Conservation (phyloP, 2,329 filamentous ascomycete species). For the Fusarium sp. region DNA sequence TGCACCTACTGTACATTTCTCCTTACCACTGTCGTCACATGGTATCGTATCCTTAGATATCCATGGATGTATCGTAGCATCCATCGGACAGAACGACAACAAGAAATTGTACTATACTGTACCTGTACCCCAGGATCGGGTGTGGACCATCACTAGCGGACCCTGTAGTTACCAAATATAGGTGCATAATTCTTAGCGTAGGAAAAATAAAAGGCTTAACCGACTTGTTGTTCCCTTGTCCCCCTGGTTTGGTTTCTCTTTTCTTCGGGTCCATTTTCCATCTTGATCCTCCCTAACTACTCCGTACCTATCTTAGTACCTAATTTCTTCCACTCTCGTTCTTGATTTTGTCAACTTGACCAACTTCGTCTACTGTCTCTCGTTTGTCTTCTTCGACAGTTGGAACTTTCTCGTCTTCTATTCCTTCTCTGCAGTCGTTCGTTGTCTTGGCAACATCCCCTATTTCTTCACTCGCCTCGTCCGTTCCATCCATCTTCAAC, state of each 20-base stretch:
- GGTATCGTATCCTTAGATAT: background rate
- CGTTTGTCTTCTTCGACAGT: conserved; percentile 21
- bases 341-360: background rate
- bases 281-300: conserved; percentile 6
- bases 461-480: conserved; percentile 13
- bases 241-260: conserved; percentile 30
- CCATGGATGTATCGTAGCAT: background rate
- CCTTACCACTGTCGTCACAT: background rate
- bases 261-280: conserved; percentile 9
- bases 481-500: conserved; percentile 3
- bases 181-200: conserved; percentile 20
- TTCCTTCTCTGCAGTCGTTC: background rate
- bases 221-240: conserved; percentile 8
- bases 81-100: background rate
- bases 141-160: conserved; percentile 8
- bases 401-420: conserved; percentile 1
- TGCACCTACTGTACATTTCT: background rate
- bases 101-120: background rate
- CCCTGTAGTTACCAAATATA: conserved; percentile 34
- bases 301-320: background rate
- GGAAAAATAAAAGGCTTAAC: conserved; percentile 25
- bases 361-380: conserved; percentile 28
- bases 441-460: conserved; percentile 22
- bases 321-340: conserved; percentile 33
- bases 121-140: conserved; percentile 16